Base-by-base conservation (phyloP, 169 alveolate genomes). In the Plasmodium inui region DNA sequence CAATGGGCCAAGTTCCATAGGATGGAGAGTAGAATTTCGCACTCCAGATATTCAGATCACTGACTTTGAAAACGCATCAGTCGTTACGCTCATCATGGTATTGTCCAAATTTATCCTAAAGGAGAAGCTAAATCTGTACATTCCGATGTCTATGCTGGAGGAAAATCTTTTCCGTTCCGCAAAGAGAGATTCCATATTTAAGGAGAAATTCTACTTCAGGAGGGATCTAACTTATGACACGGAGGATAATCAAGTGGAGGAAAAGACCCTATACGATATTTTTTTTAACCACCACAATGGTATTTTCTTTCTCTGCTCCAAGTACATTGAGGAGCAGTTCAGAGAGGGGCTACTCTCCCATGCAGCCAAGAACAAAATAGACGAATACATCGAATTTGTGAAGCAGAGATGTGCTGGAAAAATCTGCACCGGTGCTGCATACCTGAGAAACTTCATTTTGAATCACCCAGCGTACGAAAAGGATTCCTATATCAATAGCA, bases 21-120 rank as follows among this genome's bases (percentile, higher is more conserved):
- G 93, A 19, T 99, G 99, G 99, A 97, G 99, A 93, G 99, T 98
- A 0, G 99, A 98, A 94, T 97, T 99, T 80, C 95, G 99, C 39
- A 97, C 99, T 0, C 98, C 98, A 95, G 99, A 98, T 94, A 94
- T 98, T 26, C 99, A 99, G 92, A 92, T 98, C 50, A 97, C 99
- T 12, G 99, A 98, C 57, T 98, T 96, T 91, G 99, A 99, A 94
- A 98, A 99, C 84, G 96, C 98, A 0, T 97, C 98, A 44, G 97
- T 98, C 90, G 94, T 98, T 22, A 90, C 97, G 32, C 93, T 96
- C 72, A 92, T 97, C 8, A 93, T 97, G 41, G 90, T 96, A 34
- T 73, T 97, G 19, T 97, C 96, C 26, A 91, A 92, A 92, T 96
- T 97, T 73, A 83, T 98, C 53, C 71, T 97, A 82, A 89, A 94